These are phyloP conservation scores for Furcasterigmium sp. DNA, from an alignment of 2,329 filamentous ascomycete species.

Conservation along the genomic window DNA sequence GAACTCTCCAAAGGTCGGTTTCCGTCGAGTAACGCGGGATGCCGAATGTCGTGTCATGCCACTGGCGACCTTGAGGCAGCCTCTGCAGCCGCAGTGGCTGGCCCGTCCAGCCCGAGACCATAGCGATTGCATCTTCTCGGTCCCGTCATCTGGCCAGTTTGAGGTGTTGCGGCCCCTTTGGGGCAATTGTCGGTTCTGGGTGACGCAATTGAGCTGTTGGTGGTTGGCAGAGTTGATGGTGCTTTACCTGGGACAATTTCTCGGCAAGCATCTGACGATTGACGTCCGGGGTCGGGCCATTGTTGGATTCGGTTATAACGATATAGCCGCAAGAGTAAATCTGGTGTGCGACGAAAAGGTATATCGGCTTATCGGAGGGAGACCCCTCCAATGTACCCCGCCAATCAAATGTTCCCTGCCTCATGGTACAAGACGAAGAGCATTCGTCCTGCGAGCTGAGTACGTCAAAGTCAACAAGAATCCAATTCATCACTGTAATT, in stretches of 20 bases:
- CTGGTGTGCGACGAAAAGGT: too few species aligned
- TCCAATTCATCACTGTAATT: too few species aligned
- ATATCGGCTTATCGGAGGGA: too few species aligned
- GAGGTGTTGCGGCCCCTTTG: background rate
- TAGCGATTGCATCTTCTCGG: conserved; percentile 57
- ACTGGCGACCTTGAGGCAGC: conserved; percentile 48
- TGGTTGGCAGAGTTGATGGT: background rate
- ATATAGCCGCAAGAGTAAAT: too few species aligned
- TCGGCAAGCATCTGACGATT: conserved; percentile 3
- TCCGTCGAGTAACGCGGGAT: conserved; percentile 42
- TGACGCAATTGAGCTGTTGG: conserved; percentile 1
- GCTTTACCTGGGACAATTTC: background rate
- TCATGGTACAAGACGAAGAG: too few species aligned
- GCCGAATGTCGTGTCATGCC: conserved; percentile 45
- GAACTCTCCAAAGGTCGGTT: conserved; percentile 45
- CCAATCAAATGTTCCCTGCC: too few species aligned
- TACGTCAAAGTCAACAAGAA: too few species aligned
- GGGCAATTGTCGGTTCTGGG: conserved; percentile 4
- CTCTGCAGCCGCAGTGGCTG: conserved; percentile 58
- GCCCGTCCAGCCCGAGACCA: conserved; percentile 63
- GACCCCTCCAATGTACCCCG: too few species aligned
- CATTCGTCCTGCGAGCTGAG: background rate
- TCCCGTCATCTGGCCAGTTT: conserved; percentile 21
- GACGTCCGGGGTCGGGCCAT: conserved; percentile 1
- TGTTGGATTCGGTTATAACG: background rate